Evolutionary conservation across 2,329 filamentous ascomycete genomes (phyloP).

Genomic region (Plenodomus lindquistii): DNA sequence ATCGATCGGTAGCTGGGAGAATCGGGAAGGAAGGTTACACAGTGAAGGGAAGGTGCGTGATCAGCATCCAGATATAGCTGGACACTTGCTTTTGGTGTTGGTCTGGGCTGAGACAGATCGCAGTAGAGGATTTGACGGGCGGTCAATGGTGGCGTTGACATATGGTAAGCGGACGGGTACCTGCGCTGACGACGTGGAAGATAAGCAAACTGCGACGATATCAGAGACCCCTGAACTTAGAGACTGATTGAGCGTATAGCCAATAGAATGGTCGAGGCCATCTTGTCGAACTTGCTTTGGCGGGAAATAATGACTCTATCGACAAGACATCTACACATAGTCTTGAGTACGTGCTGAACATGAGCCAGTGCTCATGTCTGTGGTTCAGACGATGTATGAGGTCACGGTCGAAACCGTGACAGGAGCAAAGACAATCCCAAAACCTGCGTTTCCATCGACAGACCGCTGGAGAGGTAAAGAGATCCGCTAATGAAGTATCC

Average conservation of each 20-base stretch:
- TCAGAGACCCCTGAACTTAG: background rate
- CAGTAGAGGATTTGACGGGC: slow-evolving; percentile 9
- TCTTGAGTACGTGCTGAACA: background rate
- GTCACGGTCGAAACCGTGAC: too few species aligned
- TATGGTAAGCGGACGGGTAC: slow-evolving; percentile 9
- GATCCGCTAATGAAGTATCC: too few species aligned
- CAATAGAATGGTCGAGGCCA: background rate
- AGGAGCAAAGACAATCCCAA: too few species aligned
- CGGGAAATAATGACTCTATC: background rate
- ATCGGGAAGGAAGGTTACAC: slow-evolving; percentile 24
- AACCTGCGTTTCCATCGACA: too few species aligned
- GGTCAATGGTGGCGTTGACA: slow-evolving; percentile 6
- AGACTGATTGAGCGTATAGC: too few species aligned
- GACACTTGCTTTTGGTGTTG: slow-evolving; percentile 9
- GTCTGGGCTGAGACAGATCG: slow-evolving; percentile 29
- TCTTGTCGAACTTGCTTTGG: background rate
- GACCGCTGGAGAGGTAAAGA: too few species aligned
- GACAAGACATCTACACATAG: background rate
- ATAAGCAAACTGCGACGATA: slow-evolving; percentile 6
- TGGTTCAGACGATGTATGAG: background rate
- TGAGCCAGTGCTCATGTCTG: background rate
- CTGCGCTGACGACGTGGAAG: slow-evolving; percentile 3
- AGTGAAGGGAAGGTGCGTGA: slow-evolving; percentile 9
- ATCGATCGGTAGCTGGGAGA: slow-evolving; percentile 2
- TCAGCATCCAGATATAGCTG: slow-evolving; percentile 27